Evolutionary conservation across 495 filamentous ascomycete genomes (phyloP).

Genomic region (Aspergillus wentii): DNA sequence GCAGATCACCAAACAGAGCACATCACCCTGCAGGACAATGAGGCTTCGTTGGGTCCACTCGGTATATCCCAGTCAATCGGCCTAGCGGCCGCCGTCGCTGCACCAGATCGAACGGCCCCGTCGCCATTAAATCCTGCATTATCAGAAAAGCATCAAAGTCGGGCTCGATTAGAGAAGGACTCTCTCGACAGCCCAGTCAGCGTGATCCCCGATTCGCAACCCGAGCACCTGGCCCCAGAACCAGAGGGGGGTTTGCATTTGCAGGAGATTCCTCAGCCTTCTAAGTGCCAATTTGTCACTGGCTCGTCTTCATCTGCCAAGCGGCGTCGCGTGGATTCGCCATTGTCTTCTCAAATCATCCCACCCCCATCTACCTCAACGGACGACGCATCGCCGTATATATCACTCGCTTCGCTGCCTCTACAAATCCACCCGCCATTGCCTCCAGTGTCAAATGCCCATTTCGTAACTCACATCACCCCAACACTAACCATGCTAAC

Average conservation of each 20-base stretch:
- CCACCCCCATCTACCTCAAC: slow-evolving; percentile 12
- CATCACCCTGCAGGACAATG: too few species aligned
- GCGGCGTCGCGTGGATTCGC: slow-evolving; percentile 19
- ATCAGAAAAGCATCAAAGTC: too few species aligned
- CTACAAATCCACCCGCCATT: slow-evolving; percentile 38
- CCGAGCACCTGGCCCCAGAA: slow-evolving; percentile 6
- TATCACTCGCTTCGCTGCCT: slow-evolving; percentile 24
- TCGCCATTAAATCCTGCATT: too few species aligned
- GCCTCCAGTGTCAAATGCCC: slow-evolving; percentile 33
- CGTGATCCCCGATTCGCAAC: slow-evolving; percentile 44
- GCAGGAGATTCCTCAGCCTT: slow-evolving; percentile 8
- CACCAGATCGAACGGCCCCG: too few species aligned
- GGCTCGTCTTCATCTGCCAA: slow-evolving; percentile 15
- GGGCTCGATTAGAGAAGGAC: slow-evolving; percentile 10
- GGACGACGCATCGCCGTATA: too few species aligned
- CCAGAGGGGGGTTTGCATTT: slow-evolving; percentile 4
- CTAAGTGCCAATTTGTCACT: slow-evolving; percentile 1
- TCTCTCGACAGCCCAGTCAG: slow-evolving; percentile 41
- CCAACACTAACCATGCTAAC: slow-evolving; percentile 48
- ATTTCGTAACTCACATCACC: slow-evolving; percentile 50
- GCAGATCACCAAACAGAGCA: too few species aligned
- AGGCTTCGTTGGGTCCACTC: too few species aligned
- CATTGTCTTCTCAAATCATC: too few species aligned
- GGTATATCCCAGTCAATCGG: too few species aligned
- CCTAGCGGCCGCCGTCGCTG: too few species aligned